phyloP scores from a whole-genome alignment of 1,284 basidiomycete species.

The Golubevia sp. region DNA sequence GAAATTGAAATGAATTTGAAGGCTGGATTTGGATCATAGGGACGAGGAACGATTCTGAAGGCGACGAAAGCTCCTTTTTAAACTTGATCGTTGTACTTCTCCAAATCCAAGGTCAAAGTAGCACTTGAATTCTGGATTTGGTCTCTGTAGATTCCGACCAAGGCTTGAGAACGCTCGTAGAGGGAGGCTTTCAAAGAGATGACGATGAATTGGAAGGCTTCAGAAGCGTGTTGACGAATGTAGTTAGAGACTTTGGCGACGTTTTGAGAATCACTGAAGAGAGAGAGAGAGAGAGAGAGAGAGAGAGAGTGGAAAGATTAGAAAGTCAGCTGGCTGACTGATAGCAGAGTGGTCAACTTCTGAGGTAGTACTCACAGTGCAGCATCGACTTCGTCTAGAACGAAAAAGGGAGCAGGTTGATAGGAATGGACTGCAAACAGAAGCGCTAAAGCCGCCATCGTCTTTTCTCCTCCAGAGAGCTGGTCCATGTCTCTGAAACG shows the following conservation, averaged over 20 bases:
- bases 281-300: conserved; percentile 1
- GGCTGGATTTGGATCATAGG: no score
- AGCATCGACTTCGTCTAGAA: conserved; percentile 96
- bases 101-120: conserved; percentile 83
- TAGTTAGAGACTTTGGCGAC: conserved; percentile 56
- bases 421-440: conserved; percentile 94
- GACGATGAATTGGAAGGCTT: conserved; percentile 90
- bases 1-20: no score
- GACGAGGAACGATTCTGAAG: no score
- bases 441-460: conserved; percentile 91
- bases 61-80: no score
- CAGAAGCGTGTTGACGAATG: conserved; percentile 59
- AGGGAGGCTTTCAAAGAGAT: conserved; percentile 82
- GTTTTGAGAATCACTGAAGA: conserved; percentile 66
- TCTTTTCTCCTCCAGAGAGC: conserved; percentile 96
- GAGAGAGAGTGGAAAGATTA: background rate
- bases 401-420: conserved; percentile 97
- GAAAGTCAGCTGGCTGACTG: background rate
- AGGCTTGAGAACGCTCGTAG: conserved; percentile 86
- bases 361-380: conserved; percentile 67
- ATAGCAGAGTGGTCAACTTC: no score
- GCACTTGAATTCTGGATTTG: conserved; percentile 89
- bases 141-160: conserved; percentile 92
- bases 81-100: conserved; percentile 41
- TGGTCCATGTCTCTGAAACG: conserved; percentile 99